Evolutionary conservation across 768 basidiomycete species (phyloP), one percentile per base, ranked within the genome.

Genomic region (Mycena pura): DNA sequence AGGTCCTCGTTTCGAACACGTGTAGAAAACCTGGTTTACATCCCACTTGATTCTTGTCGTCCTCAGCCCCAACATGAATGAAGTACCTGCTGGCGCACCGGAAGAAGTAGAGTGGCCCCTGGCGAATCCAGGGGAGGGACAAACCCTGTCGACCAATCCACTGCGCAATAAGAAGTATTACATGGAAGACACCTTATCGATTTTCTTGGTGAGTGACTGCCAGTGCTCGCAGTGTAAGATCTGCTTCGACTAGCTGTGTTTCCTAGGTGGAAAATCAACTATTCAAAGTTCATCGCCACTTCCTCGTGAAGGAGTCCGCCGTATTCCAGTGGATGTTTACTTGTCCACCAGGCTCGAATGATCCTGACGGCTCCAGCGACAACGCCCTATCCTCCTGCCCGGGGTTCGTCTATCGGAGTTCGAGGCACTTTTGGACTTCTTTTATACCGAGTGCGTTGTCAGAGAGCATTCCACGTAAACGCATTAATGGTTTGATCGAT

Each of bases 231-330:
- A n/a, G n/a, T n/a, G n/a, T n/a, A n/a, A 25, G 15, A 19, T 19
- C 28, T 28, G 41, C 22, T 27, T 21, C 24, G 4, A n/a, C 38
- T 51, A 8, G 25, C 36, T 29, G 29, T 5, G 15, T 29, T 4
- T 17, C 19, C n/a, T 53, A 82, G 80, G 77, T 79, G 2, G 75
- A 78, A 58, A 64, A 72, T 41, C 63, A 65, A 4, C 62, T 76
- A n/a, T 80, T 77, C 70, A 78, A 75, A 59, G 75, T 81, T 8
- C 79, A 81, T 50, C 75, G 75, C 2, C 72, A 78, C 60, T 78
- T 77, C 50, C 66, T 82, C 27, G 69, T 69, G 47, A 70, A 72
- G 38, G 77, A 77, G 57, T 80, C 80, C 1, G 65, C 71, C 15
- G 69, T 76, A 15, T 82, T 82, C 66, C 66, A 72, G 9, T 66